Evolutionary conservation across 176 grass and related monocot genomes (phyloP), one percentile per base, ranked within the genome.

Genomic region (Panicum miliaceum): DNA sequence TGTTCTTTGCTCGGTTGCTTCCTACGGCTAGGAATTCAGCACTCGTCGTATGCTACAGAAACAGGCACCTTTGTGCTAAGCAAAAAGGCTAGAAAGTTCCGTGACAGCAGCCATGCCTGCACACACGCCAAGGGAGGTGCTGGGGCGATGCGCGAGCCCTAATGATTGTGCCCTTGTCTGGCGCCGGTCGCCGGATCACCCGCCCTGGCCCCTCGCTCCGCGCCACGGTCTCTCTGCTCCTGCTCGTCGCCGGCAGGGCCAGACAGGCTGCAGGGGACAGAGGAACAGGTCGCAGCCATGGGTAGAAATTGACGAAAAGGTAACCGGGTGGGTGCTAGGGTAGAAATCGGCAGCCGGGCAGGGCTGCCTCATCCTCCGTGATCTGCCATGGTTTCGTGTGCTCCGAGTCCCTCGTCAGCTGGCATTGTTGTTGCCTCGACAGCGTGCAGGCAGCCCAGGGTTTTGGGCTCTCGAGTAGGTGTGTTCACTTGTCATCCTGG

Each of bases 101-200:
- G 1, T 62, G 38, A 16, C 47, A 32, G 29, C 29, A 73, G 50
- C 45, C 32, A n/a, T 41, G n/a, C 32, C 66, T 64, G 82, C 46
- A 52, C 62, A 37, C 71, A 66, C 68, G 42, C 34, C 71, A 27
- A 65, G 82, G 71, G 60, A 84, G 34, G 47, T 80, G 67, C 73
- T 45, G 84, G 46, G 23, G 68, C 2, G 23, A 73, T 42, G 58
- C 76, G 77, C 63, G 54, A 63, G 51, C 29, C 9, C 43, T 80
- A 73, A 64, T 81, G 68, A 81, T 81, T 86, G 77, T 81, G 68
- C 35, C 68, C 68, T 41, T 86, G 76, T 80, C 71, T 76, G 61
- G 34, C 12, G 61, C 35, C 22, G 82, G 71, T 84, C 82, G 71
- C 52, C 25, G 22, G 72, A 84, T 67, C 46, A 56, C 34, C 72